These are phyloP conservation scores for Ambrosia artemisiifolia DNA, from an alignment of 129 eudicot species.

Conservation along the genomic window DNA sequence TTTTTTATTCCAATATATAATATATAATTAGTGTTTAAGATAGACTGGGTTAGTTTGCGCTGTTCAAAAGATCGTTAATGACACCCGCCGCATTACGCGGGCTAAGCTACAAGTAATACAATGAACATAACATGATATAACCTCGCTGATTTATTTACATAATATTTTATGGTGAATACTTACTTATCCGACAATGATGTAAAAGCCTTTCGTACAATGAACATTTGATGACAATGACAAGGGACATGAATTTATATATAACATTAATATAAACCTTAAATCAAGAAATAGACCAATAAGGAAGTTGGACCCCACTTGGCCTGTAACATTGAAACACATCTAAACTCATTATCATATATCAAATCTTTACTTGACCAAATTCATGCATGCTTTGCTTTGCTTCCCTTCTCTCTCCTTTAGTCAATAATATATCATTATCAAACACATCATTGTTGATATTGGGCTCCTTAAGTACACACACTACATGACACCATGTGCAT, in stretches of 20 bases:
- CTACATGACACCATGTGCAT: constrained; percentile 21
- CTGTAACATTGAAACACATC: constrained; percentile 19
- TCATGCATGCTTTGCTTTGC: constrained; percentile 35
- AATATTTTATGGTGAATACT: too few relatives aligned
- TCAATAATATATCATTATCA: constrained; percentile 19
- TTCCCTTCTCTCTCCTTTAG: constrained; percentile 16
- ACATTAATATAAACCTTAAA: constrained; percentile 20
- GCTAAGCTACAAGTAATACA: too few relatives aligned
- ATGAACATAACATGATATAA: too few relatives aligned
- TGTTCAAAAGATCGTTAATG: too few relatives aligned
- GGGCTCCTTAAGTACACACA: constrained; percentile 21
- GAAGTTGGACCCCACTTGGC: constrained; percentile 19
- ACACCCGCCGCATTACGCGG: too few relatives aligned
- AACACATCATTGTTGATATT: constrained; percentile 30
- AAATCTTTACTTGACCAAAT: constrained; percentile 32
- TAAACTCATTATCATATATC: constrained; percentile 22
- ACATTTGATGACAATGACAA: constrained; percentile 17
- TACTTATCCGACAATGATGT: too few relatives aligned
- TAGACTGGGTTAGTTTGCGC: too few relatives aligned
- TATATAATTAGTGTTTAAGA: too few relatives aligned
- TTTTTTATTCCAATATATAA: too few relatives aligned
- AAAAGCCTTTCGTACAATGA: too few relatives aligned
- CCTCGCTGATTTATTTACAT: too few relatives aligned
- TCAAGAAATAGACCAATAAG: neutral
- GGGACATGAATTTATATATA: neutral